Evolutionary conservation across 75 land plant species (phyloP).

Genomic region (Cupressus sempervirens): DNA sequence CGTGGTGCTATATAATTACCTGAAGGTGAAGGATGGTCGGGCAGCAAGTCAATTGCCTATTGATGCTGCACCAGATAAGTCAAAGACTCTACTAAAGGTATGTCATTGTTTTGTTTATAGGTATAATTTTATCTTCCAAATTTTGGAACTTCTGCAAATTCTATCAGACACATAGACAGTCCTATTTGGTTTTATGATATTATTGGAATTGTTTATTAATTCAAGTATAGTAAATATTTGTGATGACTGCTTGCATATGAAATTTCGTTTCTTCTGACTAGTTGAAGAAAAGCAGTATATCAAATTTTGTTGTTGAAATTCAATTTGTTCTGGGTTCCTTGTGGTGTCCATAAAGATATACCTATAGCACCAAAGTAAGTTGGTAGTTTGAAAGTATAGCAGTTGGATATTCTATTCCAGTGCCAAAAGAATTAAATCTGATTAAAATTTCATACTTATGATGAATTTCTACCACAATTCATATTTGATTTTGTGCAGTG

Average conservation of each 20-base stretch:
- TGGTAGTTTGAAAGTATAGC: background rate
- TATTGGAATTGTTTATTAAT: background rate
- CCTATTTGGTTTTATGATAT: background rate
- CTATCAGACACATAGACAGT: background rate
- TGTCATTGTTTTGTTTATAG: background rate
- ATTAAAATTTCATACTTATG: background rate
- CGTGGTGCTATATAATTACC: constrained; percentile 87
- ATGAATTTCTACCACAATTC: background rate
- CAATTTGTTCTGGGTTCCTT: background rate
- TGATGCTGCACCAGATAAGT: constrained; percentile 48
- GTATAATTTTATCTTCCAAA: background rate
- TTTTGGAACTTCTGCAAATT: background rate
- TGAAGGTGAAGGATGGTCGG: constrained; percentile 76
- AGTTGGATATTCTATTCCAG: background rate
- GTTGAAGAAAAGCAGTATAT: background rate
- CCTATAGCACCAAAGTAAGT: background rate
- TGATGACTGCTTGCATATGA: background rate
- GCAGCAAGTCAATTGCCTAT: constrained; percentile 42
- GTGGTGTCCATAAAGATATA: background rate
- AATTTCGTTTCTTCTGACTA: background rate
- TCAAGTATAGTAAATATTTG: background rate
- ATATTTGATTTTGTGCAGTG: background rate
- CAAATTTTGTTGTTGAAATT: background rate
- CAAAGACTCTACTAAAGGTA: constrained; percentile 24
- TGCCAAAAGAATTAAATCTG: background rate